A percentile compares a stretch with the other conserved stretches of the same genome.
Evolutionary conservation across 2,329 filamentous ascomycete genomes (phyloP).

Genomic region (Epichloe sylvatica): DNA sequence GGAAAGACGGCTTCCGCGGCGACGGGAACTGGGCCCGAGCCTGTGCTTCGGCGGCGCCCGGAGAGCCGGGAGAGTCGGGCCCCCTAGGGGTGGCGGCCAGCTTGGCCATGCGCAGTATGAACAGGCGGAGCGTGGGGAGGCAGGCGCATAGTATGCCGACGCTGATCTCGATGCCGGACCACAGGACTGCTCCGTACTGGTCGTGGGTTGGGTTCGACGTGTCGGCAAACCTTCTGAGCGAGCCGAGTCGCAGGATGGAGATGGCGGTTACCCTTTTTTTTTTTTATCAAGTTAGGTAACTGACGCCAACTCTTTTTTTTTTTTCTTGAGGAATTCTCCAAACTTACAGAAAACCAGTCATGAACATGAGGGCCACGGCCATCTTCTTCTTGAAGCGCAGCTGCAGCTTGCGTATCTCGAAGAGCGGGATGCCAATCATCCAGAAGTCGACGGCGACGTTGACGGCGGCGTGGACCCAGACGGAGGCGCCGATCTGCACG

Average conservation of each 20-base stretch:
- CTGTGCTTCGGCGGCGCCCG: too few species aligned
- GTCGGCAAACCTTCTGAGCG: conserved; percentile 3
- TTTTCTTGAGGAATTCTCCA: too few species aligned
- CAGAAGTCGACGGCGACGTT: conserved; percentile 5
- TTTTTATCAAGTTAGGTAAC: too few species aligned
- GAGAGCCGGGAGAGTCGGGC: too few species aligned
- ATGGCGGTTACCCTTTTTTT: neutral
- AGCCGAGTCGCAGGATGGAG: conserved; percentile 5
- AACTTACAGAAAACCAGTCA: conserved; percentile 5
- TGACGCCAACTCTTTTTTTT: too few species aligned
- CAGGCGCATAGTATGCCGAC: conserved; percentile 6
- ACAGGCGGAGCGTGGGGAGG: neutral
- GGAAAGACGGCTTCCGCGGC: too few species aligned
- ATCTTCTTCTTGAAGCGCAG: conserved; percentile 6
- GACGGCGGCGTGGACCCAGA: conserved; percentile 3
- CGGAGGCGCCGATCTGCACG: conserved; percentile 3
- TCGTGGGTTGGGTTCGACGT: conserved; percentile 5
- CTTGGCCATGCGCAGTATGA: neutral
- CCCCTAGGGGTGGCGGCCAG: too few species aligned
- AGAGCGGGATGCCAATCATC: conserved; percentile 5
- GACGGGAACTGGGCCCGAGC: too few species aligned
- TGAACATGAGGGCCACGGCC: conserved; percentile 4
- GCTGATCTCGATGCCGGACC: conserved; percentile 7
- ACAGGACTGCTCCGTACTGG: conserved; percentile 4
- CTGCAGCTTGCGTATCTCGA: conserved; percentile 3